phyloP scores from a whole-genome alignment of 495 filamentous ascomycete genomes.

The Neurospora sp. region DNA sequence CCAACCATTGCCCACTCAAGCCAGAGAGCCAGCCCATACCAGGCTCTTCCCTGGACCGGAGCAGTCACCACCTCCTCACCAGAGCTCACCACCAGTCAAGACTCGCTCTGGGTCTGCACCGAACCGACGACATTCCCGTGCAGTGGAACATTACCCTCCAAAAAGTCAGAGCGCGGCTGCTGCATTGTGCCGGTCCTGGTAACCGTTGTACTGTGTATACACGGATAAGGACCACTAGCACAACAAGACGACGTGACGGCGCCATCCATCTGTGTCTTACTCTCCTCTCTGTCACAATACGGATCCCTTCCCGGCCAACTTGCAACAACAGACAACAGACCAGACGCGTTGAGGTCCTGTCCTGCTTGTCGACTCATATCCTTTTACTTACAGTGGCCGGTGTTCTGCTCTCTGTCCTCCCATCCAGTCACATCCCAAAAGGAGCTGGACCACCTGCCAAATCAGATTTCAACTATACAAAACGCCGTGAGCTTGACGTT shows the following conservation, averaged over 20 bases:
- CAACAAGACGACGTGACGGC: constrained; percentile 24
- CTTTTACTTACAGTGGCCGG: neutral
- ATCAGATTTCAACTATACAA: neutral
- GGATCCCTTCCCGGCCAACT: neutral
- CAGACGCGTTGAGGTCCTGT: neutral
- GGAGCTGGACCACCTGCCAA: neutral
- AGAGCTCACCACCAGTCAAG: neutral
- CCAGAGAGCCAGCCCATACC: neutral
- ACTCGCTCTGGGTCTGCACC: constrained; percentile 11
- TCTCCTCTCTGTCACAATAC: constrained; percentile 18
- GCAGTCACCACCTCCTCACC: constrained; percentile 4
- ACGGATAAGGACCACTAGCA: constrained; percentile 14
- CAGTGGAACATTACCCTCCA: constrained; percentile 13
- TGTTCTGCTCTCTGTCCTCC: neutral
- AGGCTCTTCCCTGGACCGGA: neutral
- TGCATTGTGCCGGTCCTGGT: constrained; percentile 9
- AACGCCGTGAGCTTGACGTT: neutral
- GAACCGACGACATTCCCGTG: constrained; percentile 19
- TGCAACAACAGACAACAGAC: neutral
- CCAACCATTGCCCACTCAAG: neutral
- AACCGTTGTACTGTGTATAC: neutral
- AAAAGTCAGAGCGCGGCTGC: constrained; percentile 1
- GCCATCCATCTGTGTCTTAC: constrained; percentile 39
- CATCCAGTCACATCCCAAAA: neutral
- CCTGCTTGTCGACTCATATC: neutral